These are phyloP conservation scores for Ogataea methylovora DNA, from an alignment of 805 yeast genomes.

Conservation along the genomic window DNA sequence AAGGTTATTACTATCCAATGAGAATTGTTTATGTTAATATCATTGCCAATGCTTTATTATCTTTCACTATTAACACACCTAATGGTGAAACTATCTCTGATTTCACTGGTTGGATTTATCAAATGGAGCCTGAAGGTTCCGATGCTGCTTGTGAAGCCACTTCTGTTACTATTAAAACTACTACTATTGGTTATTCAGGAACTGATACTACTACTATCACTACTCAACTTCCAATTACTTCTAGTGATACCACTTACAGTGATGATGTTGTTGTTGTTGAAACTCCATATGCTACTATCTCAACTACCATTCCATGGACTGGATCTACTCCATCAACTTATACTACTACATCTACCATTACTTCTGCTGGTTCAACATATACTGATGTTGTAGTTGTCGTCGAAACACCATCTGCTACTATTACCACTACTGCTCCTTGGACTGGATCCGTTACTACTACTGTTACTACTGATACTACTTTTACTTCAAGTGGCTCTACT, in stretches of 20 bases:
- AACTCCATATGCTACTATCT: background rate
- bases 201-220: background rate
- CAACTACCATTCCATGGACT: background rate
- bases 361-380: no score
- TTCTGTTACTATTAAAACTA: background rate
- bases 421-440: background rate
- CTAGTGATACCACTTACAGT: background rate
- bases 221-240: background rate
- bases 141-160: background rate
- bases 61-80: constrained; percentile 8
- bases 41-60: constrained; percentile 4
- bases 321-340: background rate
- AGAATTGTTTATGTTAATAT: constrained; percentile 11
- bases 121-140: background rate
- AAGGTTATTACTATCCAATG: constrained; percentile 11
- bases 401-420: background rate
- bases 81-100: constrained; percentile 2
- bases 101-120: background rate
- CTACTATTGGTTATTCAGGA: background rate
- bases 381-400: no score
- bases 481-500: background rate
- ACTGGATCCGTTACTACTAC: background rate
- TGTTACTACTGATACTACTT: background rate
- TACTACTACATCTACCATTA: background rate
- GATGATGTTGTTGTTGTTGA: background rate